A percentile compares a stretch with the other conserved stretches of the same genome.
Conservation (phyloP, 2,329 filamentous ascomycete species). For the Venturia oleaginea region DNA sequence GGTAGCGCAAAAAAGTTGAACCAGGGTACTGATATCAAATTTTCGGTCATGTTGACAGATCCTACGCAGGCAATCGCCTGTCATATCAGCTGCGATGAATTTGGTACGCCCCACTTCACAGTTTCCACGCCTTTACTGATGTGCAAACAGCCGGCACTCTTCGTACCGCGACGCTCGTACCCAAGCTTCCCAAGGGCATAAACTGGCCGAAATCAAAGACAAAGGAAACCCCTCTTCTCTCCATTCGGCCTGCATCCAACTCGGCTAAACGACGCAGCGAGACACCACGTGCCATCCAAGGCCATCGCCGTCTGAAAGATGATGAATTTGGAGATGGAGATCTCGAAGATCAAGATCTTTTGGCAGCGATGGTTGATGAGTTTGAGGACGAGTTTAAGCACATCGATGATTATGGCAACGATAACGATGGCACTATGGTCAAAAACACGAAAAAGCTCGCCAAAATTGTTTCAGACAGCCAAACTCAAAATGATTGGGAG, state of each 20-base stretch:
- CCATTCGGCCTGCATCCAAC: slow-evolving; percentile 16
- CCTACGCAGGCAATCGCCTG: slow-evolving; percentile 53
- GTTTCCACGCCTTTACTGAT: slow-evolving; percentile 12
- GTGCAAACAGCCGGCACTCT: slow-evolving; percentile 44
- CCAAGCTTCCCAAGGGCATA: slow-evolving; percentile 35
- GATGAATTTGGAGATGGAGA: slow-evolving; percentile 47
- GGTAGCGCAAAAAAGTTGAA: slow-evolving; percentile 56
- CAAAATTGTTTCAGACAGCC: neutral
- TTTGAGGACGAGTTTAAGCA: slow-evolving; percentile 36
- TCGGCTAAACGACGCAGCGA: slow-evolving; percentile 23
- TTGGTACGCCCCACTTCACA: slow-evolving; percentile 42
- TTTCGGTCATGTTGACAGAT: slow-evolving; percentile 47
- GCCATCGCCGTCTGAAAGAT: slow-evolving; percentile 13
- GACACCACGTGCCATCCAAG: slow-evolving; percentile 15
- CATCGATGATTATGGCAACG: slow-evolving; percentile 38
- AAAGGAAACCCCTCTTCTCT: slow-evolving; percentile 7
- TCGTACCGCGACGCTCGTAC: slow-evolving; percentile 43
- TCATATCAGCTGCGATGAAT: slow-evolving; percentile 74
- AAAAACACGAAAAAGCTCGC: slow-evolving; percentile 15
- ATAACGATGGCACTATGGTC: slow-evolving; percentile 12
- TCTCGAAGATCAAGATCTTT: slow-evolving; percentile 45
- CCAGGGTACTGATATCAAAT: slow-evolving; percentile 51
- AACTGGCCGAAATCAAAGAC: slow-evolving; percentile 30
- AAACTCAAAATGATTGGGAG: slow-evolving; percentile 20
- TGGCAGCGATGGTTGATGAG: slow-evolving; percentile 28